Percentiles rank a stretch among this genome's conserved stretches.
Conservation (phyloP, 257 asterid species). For the Scutellaria minor region DNA sequence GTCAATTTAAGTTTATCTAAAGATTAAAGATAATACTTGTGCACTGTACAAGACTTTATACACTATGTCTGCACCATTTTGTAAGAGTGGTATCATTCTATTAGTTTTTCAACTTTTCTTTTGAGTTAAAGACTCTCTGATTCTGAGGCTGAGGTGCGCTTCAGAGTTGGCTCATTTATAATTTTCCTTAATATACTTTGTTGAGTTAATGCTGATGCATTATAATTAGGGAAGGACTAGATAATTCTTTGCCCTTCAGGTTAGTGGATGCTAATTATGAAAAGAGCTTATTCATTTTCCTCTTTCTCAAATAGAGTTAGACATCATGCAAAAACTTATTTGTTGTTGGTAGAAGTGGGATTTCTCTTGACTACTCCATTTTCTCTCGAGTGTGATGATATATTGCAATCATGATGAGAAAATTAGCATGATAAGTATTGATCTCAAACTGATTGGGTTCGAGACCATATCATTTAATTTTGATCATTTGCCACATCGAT, state of each 20-base stretch:
- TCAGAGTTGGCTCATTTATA: not conserved
- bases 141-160: conserved; percentile 3
- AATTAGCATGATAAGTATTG: not conserved
- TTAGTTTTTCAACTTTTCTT: not conserved
- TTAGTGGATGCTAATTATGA: not conserved
- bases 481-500: not conserved
- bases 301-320: not conserved
- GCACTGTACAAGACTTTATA: not conserved
- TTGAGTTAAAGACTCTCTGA: not conserved
- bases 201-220: conserved; percentile 4
- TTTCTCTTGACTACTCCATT: not conserved
- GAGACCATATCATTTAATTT: not conserved
- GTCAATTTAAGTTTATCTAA: not conserved
- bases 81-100: not conserved
- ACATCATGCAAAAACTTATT: not conserved
- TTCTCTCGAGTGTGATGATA: not conserved
- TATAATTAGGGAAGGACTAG: not conserved
- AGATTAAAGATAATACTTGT: not conserved
- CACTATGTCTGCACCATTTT: not conserved
- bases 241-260: not conserved
- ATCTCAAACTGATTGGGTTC: not conserved
- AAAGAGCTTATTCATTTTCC: not conserved
- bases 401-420: not conserved
- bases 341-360: not conserved
- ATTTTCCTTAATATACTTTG: not conserved